Evolutionary conservation across 179 eudicot genomes (phyloP).

Genomic region (Silene coronaria): DNA sequence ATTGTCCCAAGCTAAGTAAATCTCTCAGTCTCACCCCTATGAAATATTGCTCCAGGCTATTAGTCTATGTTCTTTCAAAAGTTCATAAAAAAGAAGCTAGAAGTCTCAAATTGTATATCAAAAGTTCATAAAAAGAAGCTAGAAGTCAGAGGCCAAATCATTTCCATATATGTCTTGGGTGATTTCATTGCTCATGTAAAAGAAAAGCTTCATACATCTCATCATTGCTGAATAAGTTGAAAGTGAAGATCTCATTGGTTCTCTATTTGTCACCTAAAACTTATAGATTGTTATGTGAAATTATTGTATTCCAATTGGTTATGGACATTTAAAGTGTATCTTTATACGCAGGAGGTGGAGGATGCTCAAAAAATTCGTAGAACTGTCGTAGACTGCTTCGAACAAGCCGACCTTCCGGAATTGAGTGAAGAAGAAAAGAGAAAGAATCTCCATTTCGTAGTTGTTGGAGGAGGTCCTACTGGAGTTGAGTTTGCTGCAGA

Average conservation of each 20-base stretch:
- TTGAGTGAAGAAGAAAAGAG: constrained; percentile 73
- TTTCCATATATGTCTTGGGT: too few species aligned
- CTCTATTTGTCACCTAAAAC: not conserved
- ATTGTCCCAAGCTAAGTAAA: too few species aligned
- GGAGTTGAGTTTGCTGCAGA: constrained; percentile 98
- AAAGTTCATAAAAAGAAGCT: not conserved
- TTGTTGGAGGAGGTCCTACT: constrained; percentile 97
- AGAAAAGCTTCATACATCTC: not conserved
- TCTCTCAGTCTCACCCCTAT: too few species aligned
- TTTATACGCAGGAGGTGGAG: constrained; percentile 66
- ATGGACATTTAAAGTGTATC: constrained; percentile 13
- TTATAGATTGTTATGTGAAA: not conserved
- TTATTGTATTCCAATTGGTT: not conserved
- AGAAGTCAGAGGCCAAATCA: not conserved
- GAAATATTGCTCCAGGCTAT: too few species aligned
- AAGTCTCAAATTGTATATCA: too few species aligned
- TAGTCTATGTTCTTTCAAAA: too few species aligned
- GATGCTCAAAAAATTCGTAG: constrained; percentile 81
- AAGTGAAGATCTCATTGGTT: too few species aligned
- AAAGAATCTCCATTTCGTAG: constrained; percentile 68
- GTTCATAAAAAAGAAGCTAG: too few species aligned
- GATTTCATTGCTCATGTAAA: too few species aligned
- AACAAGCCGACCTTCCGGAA: constrained; percentile 70
- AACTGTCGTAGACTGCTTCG: constrained; percentile 76
- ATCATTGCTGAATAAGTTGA: not conserved